A percentile compares a stretch with the other conserved stretches of the same genome.
These are phyloP conservation scores for Sphaerosporella brunnea DNA, from an alignment of 495 filamentous ascomycete genomes.

Conservation along the genomic window DNA sequence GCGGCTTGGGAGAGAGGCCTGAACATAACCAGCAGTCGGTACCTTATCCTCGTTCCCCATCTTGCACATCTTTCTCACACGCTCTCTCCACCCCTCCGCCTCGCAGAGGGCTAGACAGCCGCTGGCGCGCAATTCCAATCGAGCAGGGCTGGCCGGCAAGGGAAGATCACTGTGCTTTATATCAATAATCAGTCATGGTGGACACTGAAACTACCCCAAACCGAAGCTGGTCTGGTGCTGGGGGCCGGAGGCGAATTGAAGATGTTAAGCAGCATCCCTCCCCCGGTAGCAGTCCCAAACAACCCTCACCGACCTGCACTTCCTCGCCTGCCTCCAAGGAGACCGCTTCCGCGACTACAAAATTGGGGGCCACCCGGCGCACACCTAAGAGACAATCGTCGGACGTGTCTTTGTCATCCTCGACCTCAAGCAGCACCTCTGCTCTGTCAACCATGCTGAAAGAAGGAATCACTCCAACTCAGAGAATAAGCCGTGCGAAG, in stretches of 20 bases:
- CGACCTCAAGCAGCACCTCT: neutral
- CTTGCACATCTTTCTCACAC: neutral
- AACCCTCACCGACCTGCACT: neutral
- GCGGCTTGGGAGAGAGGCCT: too few species aligned
- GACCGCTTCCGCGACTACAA: constrained; percentile 1
- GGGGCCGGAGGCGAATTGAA: constrained; percentile 3
- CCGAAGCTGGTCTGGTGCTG: neutral
- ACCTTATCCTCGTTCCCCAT: neutral
- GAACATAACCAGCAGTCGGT: neutral
- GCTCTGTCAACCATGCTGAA: constrained; percentile 18
- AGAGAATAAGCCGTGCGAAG: constrained; percentile 26
- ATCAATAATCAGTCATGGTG: constrained; percentile 6
- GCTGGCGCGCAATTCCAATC: neutral
- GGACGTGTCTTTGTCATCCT: constrained; percentile 2
- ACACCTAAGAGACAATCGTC: constrained; percentile 3
- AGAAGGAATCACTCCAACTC: constrained; percentile 24
- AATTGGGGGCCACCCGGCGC: constrained; percentile 5
- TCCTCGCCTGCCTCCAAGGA: neutral
- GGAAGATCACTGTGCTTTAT: neutral
- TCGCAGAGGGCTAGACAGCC: neutral
- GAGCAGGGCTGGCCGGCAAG: neutral
- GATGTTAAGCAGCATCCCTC: constrained; percentile 7
- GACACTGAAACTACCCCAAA: neutral
- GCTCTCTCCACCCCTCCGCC: neutral
- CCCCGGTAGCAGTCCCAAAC: constrained; percentile 1